Conservation (phyloP, 202 grass and related monocot species). For the Panicum hallii region DNA sequence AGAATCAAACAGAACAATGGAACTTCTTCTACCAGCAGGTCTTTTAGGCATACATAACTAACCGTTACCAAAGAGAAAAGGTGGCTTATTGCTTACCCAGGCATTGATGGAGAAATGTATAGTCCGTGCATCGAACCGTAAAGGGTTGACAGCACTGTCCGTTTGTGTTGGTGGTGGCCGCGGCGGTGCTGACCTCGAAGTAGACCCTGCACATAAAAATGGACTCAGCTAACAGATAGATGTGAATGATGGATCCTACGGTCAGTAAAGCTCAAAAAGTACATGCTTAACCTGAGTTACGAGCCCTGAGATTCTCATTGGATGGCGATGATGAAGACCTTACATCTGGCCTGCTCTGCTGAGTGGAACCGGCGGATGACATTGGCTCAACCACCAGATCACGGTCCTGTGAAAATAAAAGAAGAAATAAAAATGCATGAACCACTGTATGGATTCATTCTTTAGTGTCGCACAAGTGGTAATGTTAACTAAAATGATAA, state of each 20-base stretch:
- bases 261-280: background rate
- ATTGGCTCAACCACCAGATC: constrained; percentile 69
- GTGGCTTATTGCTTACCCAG: constrained; percentile 61
- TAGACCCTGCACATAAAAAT: constrained; percentile 52
- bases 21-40: background rate
- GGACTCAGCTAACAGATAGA: constrained; percentile 32
- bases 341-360: constrained; percentile 50
- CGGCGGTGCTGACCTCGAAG: constrained; percentile 48
- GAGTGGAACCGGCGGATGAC: constrained; percentile 51
- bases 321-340: constrained; percentile 60
- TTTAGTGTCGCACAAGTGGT: background rate
- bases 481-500: background rate
- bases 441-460: background rate
- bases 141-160: constrained; percentile 49
- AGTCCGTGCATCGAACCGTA: constrained; percentile 66
- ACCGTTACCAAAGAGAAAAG: constrained; percentile 5
- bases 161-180: constrained; percentile 42
- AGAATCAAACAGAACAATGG: constrained; percentile 19
- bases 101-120: constrained; percentile 91
- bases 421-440: constrained; percentile 21
- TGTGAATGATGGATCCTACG: background rate
- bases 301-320: constrained; percentile 53
- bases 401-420: constrained; percentile 54
- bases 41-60: constrained; percentile 20
- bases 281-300: constrained; percentile 65